A percentile compares a stretch with the other conserved stretches of the same genome.
phyloP scores from a whole-genome alignment of 768 basidiomycete genomes.

The Boletus eberwhitei region DNA sequence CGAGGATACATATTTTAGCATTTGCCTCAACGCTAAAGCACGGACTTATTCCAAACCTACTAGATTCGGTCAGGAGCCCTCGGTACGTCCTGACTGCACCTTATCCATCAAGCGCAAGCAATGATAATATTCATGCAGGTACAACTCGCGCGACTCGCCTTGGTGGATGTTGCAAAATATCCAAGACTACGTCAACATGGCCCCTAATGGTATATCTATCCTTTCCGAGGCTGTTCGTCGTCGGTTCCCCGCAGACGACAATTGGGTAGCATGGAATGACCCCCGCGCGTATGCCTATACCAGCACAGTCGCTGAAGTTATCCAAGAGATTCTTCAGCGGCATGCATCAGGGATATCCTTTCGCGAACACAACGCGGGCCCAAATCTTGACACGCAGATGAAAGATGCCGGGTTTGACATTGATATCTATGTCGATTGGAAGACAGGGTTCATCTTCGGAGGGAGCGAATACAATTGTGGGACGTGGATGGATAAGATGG shows the following conservation, averaged over 20 bases:
- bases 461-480: conserved; percentile 87
- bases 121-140: conserved; percentile 40
- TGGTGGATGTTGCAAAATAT: conserved; percentile 99
- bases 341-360: conserved; percentile 92
- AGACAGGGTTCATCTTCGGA: conserved; percentile 84
- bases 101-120: not conserved
- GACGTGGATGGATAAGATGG: conserved; percentile 99
- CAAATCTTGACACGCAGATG: conserved; percentile 98
- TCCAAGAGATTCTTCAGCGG: conserved; percentile 94
- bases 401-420: conserved; percentile 89
- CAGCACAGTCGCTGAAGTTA: conserved; percentile 86
- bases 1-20: conserved; percentile 85
- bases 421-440: conserved; percentile 93
- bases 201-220: conserved; percentile 80
- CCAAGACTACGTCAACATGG: conserved; percentile 84
- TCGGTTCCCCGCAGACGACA: conserved; percentile 93
- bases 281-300: conserved; percentile 76
- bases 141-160: conserved; percentile 96
- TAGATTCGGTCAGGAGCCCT: conserved; percentile 85
- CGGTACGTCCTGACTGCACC: conserved; percentile 44
- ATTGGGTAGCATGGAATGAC: conserved; percentile 92
- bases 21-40: conserved; percentile 94
- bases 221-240: conserved; percentile 81
- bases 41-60: conserved; percentile 91
- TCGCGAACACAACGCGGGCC: conserved; percentile 94